These are phyloP conservation scores for Lophiotrema nucula DNA, from an alignment of 495 filamentous ascomycete genomes.

Conservation along the genomic window DNA sequence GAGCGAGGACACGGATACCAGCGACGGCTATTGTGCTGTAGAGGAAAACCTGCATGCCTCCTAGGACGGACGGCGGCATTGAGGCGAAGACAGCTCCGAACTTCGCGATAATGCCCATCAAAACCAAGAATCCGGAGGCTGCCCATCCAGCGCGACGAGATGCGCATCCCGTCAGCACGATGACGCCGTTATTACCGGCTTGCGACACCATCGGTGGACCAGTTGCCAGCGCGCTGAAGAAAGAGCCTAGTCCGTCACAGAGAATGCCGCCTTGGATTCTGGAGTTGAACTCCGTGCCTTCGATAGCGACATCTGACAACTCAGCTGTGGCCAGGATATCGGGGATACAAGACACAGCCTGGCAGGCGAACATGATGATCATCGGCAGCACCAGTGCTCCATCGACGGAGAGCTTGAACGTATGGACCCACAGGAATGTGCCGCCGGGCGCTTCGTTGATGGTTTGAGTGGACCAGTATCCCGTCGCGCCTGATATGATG, in stretches of 20 bases:
- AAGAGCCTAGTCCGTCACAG: conserved; percentile 42
- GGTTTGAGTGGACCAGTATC: conserved; percentile 35
- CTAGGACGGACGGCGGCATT: conserved; percentile 41
- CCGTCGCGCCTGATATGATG: conserved; percentile 39
- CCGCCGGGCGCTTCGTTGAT: conserved; percentile 38
- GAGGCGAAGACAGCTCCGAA: conserved; percentile 44
- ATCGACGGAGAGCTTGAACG: conserved; percentile 44
- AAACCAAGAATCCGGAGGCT: conserved; percentile 42
- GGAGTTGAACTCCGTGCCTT: conserved; percentile 32
- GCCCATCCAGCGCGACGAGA: conserved; percentile 51
- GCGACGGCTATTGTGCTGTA: conserved; percentile 45
- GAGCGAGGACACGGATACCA: conserved; percentile 40
- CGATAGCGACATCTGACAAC: conserved; percentile 41
- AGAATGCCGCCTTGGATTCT: conserved; percentile 44
- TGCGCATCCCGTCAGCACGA: conserved; percentile 43
- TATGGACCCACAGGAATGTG: conserved; percentile 44
- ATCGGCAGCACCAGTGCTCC: conserved; percentile 43
- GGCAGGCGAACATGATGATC: conserved; percentile 51
- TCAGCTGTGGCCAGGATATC: conserved; percentile 43
- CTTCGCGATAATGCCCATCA: conserved; percentile 42
- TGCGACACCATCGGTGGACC: conserved; percentile 44
- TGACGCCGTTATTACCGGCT: conserved; percentile 46
- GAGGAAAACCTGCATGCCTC: conserved; percentile 47
- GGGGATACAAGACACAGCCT: conserved; percentile 37
- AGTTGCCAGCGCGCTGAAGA: conserved; percentile 41